Evolutionary conservation across 2,329 filamentous ascomycete genomes (phyloP), one percentile per base, ranked within the genome.

Genomic region (Diplodia scrobiculata): DNA sequence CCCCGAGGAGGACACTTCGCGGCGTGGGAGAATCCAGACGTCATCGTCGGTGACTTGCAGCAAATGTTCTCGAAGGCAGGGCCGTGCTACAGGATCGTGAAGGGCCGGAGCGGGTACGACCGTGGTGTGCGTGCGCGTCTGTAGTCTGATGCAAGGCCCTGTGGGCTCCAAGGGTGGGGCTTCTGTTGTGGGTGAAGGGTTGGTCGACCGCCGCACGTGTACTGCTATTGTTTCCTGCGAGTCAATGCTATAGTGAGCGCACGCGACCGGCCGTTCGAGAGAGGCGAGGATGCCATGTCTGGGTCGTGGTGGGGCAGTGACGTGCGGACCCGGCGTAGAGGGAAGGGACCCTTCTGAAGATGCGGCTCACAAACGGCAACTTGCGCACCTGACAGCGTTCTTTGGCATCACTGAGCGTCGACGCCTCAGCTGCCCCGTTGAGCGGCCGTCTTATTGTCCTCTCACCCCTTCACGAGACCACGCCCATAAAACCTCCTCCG

Each of bases 1-100:
- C 73, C 80, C 1, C 78, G 78, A 7, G 85, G 85, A 0, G 86
- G 86, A 0, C 87, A 89, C 72, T 89, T 89, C 71, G 86, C 85
- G 1, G 83, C 87, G 0, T 84, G 82, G 70, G 87, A 89, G 74
- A 76, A 77, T 25, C 87, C 87, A 0, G 78, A 84, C 25, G 75
- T 79, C 5, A 75, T 89, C 27, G 82, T 78, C 0, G 75, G 74
- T 2, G 87, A 89, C 72, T 68, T 89, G 65, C 78, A 78, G 68
- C 78, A 77, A 6, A 88, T 89, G 85, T 87, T 66, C 36, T 51
- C 25, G 27, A 62, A 63, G 27, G 27, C 13, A 14, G 65, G 65
- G 11, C 55, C 65, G 7, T 66, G 65, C 55, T 66, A 62, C 55
- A 66, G 32, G 13, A 29, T 53, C n/a, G 65, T 66, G 13, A 47